Base-by-base conservation (phyloP, 352 stramenopile species). In the Globisporangium apiculatum region DNA sequence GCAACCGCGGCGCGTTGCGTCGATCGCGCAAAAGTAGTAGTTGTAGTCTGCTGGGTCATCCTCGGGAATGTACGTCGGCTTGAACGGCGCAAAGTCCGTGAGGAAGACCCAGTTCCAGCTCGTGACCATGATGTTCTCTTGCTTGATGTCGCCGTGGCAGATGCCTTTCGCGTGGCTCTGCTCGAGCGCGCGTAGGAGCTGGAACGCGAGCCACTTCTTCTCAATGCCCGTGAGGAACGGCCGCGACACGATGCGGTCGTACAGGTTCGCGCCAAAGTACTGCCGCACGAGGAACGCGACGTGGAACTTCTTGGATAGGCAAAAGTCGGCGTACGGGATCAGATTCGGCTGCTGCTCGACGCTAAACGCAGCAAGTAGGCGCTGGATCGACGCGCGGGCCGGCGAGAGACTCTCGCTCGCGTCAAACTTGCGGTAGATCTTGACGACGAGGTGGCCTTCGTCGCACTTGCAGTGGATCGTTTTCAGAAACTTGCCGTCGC, bases 101-200 rank as follows among this genome's bases (percentile, higher is more conserved):
- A 99, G 73, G 42, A 99, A 90, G 53, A 99, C 84, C 94, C 95
- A 99, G 59, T 98, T 98, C 87, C 93, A 99, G 58, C 83, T 97
- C 9, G 97, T 99, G n/a, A 99, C 79, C 66, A 98, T 95, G 65
- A 99, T 86, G 77, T 99, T 99, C 68, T 99, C 95, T 54, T 96
- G 91, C 59, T 98, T 99, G 53, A 99, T 91, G 67, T 99, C 96
- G 51, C 97, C 97, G 68, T 99, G 97, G 57, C 89, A 96, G 37
- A 99, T 89, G 1, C 86, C 89, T 31, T 87, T 93, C 14, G 76
- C 71, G 65, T 99, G 96, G 49, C 94, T 91, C 64, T 97, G 87
- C 58, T 98, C 88, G 9, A 99, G 68, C 15, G 96, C 95, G 50
- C 86, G 72, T 3, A 99, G 65, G 53, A 99, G 80, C 71, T 99